These are phyloP conservation scores for Yamadazyma sp. DNA, from an alignment of 1,139 yeast species.

Conservation along the genomic window DNA sequence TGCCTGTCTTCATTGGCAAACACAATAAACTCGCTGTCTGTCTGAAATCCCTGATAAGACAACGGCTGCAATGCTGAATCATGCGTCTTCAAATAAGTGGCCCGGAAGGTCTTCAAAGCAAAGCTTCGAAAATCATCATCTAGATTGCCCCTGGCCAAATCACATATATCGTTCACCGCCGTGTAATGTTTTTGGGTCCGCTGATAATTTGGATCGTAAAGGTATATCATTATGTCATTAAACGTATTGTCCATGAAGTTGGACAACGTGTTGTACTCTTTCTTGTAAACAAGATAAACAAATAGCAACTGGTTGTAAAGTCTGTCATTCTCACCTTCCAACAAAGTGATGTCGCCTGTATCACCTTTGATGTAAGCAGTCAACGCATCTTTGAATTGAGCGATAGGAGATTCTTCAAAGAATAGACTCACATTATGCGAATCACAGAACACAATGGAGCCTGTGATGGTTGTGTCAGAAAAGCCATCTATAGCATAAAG, in stretches of 20 bases:
- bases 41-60: constrained; percentile 12
- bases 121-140: constrained; percentile 9
- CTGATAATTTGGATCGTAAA: constrained; percentile 1
- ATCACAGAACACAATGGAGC: constrained; percentile 7
- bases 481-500: constrained; percentile 12
- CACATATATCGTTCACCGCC: constrained; percentile 6
- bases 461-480: constrained; percentile 4
- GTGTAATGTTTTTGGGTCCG: not conserved
- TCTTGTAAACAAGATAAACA: constrained; percentile 10
- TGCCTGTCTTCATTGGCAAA: constrained; percentile 13
- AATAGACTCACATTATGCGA: constrained; percentile 6
- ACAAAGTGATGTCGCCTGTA: not conserved
- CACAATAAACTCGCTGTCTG: constrained; percentile 13
- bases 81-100: constrained; percentile 9
- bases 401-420: constrained; percentile 7
- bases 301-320: constrained; percentile 13
- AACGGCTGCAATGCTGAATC: constrained; percentile 9
- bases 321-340: constrained; percentile 9
- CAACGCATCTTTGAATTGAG: not conserved
- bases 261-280: constrained; percentile 7
- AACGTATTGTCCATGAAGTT: constrained; percentile 2
- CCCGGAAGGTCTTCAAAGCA: constrained; percentile 10
- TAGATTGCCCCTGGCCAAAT: constrained; percentile 6
- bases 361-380: constrained; percentile 1
- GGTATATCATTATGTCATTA: constrained; percentile 5